Conservation (phyloP, 2,329 filamentous ascomycete species). For the Sporothrix pseudoabietina region DNA sequence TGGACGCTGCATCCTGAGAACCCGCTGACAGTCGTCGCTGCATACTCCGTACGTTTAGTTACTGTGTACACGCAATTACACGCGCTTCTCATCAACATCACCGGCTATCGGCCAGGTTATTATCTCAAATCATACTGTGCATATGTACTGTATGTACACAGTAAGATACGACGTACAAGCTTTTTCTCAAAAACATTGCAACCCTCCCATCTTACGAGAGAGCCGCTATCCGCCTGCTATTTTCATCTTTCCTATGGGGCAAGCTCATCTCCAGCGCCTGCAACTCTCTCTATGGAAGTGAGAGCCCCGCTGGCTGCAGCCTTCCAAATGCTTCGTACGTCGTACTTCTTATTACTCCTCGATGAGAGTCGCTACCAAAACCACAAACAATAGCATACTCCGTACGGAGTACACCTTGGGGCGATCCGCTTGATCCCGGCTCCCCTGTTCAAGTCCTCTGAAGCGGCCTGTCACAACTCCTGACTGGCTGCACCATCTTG, state of each 20-base stretch:
- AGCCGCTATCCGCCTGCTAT: background rate
- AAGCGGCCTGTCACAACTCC: background rate
- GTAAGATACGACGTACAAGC: background rate
- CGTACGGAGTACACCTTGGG: background rate
- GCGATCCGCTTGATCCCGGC: conserved; percentile 14
- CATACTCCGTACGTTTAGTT: too few relatives aligned
- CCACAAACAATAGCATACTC: too few relatives aligned
- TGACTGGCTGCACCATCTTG: background rate
- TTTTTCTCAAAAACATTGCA: background rate
- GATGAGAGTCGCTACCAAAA: background rate
- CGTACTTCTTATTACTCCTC: background rate
- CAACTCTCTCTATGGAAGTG: background rate
- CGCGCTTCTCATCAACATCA: background rate
- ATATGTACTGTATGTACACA: background rate
- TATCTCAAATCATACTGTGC: background rate
- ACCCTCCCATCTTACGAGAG: background rate
- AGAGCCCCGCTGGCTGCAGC: background rate
- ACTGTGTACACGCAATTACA: background rate
- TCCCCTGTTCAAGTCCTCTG: background rate
- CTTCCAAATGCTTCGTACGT: conserved; percentile 1
- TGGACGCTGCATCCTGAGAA: conserved; percentile 10
- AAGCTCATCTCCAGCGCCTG: background rate
- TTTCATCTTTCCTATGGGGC: conserved; percentile 2
- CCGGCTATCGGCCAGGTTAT: background rate
- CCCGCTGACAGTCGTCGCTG: background rate